phyloP scores from a whole-genome alignment of 345 rosid species.

The Jatropha curcas region DNA sequence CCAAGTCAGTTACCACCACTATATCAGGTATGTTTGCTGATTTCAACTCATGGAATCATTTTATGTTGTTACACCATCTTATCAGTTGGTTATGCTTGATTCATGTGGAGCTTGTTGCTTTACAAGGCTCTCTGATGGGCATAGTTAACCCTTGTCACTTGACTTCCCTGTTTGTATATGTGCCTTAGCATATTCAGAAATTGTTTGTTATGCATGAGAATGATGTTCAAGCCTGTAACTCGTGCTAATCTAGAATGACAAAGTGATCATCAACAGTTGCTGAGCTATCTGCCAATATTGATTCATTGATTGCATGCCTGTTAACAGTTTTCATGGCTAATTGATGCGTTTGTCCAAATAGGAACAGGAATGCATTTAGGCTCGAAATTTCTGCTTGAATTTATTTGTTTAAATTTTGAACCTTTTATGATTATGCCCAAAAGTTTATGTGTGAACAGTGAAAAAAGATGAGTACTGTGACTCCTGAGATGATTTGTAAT shows the following conservation, averaged over 20 bases:
- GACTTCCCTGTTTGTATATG: background rate
- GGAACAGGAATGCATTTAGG: background rate
- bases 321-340: background rate
- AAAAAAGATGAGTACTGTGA: background rate
- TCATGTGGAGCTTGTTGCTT: background rate
- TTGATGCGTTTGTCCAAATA: background rate
- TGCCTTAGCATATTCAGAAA: background rate
- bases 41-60: background rate
- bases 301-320: conserved; percentile 1
- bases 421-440: background rate
- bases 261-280: background rate
- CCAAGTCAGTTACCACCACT: conserved; percentile 52
- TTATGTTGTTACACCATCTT: background rate
- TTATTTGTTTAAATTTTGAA: background rate
- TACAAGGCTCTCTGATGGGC: background rate
- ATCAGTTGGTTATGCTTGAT: background rate
- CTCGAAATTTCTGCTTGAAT: background rate
- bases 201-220: background rate
- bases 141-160: background rate
- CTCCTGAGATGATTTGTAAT: background rate
- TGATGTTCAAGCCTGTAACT: background rate
- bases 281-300: background rate
- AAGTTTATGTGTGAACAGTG: background rate
- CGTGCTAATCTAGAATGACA: conserved; percentile 1
- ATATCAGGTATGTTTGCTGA: conserved; percentile 53